Conservation (phyloP, 2,329 filamentous ascomycete species). For the Exophiala dermatitidis region DNA sequence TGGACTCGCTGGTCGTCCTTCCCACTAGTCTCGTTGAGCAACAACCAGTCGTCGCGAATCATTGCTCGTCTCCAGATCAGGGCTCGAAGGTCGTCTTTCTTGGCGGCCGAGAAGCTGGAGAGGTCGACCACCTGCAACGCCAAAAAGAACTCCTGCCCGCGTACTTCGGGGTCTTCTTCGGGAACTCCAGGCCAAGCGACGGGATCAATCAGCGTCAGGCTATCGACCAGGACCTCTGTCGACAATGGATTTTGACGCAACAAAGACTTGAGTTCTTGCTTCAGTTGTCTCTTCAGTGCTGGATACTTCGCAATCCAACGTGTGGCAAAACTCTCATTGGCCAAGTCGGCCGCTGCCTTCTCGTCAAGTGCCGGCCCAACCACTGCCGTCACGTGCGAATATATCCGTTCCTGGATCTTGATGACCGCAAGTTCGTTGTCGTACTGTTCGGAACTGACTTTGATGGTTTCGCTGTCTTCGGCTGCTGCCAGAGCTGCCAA, state of each 20-base stretch:
- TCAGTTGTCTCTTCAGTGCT: conserved; percentile 64
- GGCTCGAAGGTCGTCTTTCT: conserved; percentile 44
- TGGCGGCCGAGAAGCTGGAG: conserved; percentile 32
- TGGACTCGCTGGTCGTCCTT: conserved; percentile 53
- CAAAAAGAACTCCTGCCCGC: conserved; percentile 61
- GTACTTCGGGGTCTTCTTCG: conserved; percentile 42
- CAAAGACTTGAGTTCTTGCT: conserved; percentile 61
- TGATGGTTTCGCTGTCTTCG: conserved; percentile 45
- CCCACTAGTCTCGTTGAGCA: conserved; percentile 67
- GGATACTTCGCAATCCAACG: conserved; percentile 50
- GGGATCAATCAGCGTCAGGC: conserved; percentile 70
- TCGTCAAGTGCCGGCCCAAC: conserved; percentile 70
- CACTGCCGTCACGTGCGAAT: conserved; percentile 60
- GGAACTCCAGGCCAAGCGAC: conserved; percentile 35
- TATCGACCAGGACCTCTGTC: conserved; percentile 49
- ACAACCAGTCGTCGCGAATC: conserved; percentile 75
- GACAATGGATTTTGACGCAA: conserved; percentile 63
- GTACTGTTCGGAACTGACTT: conserved; percentile 10
- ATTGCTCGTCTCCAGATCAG: conserved; percentile 86
- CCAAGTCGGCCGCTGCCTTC: conserved; percentile 64
- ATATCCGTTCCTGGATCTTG: conserved; percentile 71
- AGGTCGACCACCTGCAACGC: conserved; percentile 56
- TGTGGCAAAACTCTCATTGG: conserved; percentile 59
- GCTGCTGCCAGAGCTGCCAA: conserved; percentile 63
- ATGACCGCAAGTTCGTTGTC: conserved; percentile 44